Base-by-base conservation (phyloP, 208 protist genomes). In the Acanthamoeba healyi region DNA sequence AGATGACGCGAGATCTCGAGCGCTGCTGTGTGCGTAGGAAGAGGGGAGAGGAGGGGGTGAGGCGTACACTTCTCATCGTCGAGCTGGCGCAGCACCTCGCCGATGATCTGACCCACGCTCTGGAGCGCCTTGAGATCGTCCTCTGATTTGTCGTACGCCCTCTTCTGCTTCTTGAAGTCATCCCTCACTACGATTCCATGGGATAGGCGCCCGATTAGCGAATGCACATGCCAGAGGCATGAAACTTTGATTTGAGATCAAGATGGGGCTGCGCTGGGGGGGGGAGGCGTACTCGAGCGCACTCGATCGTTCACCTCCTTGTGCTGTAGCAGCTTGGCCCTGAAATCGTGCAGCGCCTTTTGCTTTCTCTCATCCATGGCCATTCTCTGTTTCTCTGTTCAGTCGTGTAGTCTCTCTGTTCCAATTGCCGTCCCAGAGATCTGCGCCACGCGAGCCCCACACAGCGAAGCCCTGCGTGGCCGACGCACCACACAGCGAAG, bases 31-130 rank as follows among this genome's bases (percentile, higher is more conserved):
- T 49, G 7, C 44, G 7, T 5, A 32, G 9, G 26, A 12, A 95
- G 67, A 51, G 51, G 36, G 56, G 93, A 79, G 51, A 95, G 54
- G 29, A 26, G 58, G 38, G 72, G 32, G 38, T 84, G 81, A 51
- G 9, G 95, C 94, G 58, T 94, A 98, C 96, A 99, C 65, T 96
- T 70, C 74, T 99, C 98, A 29, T 98, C 98, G 91, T 98, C 97
- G 14, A 99, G 96, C 95, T 99, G 99, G 81, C 98, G 98, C 88
- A 99, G 97, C 26, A 99, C 99, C 96, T 99, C 99, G 67, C 99
- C 99, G 51, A 99, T 98, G 97, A 99, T 99, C 97, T 99, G 99
- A 19, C 99, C 99, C 63, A 99, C 99, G 94, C 98, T 99, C 95
- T 99, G 98, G 81, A 99, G 98, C 7, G 99, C 98, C 95, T 99